Evolutionary conservation across 805 yeast species (phyloP).

Genomic region (Ogataea nonfermentans): DNA sequence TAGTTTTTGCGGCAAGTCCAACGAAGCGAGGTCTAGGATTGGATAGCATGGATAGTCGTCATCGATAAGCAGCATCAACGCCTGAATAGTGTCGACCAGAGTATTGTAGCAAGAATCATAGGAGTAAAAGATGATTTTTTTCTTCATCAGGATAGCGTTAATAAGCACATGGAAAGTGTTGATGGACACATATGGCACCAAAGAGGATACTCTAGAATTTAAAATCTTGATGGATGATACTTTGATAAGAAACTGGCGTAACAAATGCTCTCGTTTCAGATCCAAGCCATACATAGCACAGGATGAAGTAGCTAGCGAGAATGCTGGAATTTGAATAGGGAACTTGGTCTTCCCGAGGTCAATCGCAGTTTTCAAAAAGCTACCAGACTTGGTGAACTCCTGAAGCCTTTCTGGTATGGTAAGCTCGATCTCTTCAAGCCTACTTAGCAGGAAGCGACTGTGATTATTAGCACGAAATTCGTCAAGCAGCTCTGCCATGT

Average conservation of each 20-base stretch:
- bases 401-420: constrained; percentile 8
- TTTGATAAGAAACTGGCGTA: constrained; percentile 21
- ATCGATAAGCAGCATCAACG: constrained; percentile 40
- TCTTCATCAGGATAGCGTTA: constrained; percentile 48
- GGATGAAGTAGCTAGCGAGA: constrained; percentile 28
- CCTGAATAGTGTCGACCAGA: constrained; percentile 45
- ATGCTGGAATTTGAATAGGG: constrained; percentile 33
- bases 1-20: constrained; percentile 45
- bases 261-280: constrained; percentile 27
- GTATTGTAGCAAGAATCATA: constrained; percentile 46
- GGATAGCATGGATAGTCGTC: constrained; percentile 37
- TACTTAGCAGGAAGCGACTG: constrained; percentile 23
- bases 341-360: constrained; percentile 22
- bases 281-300: constrained; percentile 32
- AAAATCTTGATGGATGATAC: constrained; percentile 6
- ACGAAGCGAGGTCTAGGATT: constrained; percentile 57
- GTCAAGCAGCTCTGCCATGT: constrained; percentile 30
- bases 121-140: constrained; percentile 38
- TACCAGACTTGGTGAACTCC: constrained; percentile 20
- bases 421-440: constrained; percentile 21
- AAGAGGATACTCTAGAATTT: constrained; percentile 3
- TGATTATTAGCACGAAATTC: constrained; percentile 14
- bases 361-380: constrained; percentile 23
- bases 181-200: constrained; percentile 24
- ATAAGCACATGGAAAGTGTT: constrained; percentile 40